phyloP scores from a whole-genome alignment of 2,329 filamentous ascomycete genomes.

The Cordyceps javanica region DNA sequence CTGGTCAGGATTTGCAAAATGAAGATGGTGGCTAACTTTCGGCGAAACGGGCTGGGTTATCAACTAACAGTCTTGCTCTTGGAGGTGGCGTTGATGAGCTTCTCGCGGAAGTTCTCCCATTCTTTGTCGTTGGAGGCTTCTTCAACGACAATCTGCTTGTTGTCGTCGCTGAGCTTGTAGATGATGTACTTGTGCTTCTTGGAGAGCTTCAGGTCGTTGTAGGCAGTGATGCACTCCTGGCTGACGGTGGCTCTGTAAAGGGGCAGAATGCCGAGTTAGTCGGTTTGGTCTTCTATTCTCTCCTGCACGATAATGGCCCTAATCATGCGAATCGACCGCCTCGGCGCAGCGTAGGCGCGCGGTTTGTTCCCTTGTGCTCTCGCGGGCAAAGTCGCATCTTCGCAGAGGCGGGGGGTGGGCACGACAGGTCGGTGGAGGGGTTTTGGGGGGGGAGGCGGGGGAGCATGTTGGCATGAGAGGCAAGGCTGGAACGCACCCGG shows the following conservation, averaged over 20 bases:
- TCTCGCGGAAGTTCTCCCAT: slow-evolving; percentile 69
- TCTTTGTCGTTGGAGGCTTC: slow-evolving; percentile 60
- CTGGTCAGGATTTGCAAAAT: not conserved
- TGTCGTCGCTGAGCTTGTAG: slow-evolving; percentile 80
- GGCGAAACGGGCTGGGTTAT: not conserved
- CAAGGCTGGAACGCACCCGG: slow-evolving; percentile 48
- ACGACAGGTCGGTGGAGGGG: slow-evolving; percentile 7
- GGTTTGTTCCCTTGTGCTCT: not conserved
- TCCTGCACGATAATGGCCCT: not conserved
- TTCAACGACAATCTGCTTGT: slow-evolving; percentile 77
- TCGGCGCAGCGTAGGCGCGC: not conserved
- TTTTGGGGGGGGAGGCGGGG: slow-evolving; percentile 10
- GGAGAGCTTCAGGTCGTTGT: slow-evolving; percentile 77
- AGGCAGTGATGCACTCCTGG: slow-evolving; percentile 63
- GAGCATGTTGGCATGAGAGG: slow-evolving; percentile 14
- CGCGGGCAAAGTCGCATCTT: slow-evolving; percentile 6
- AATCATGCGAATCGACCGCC: not conserved
- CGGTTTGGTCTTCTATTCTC: not conserved
- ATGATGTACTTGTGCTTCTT: slow-evolving; percentile 83
- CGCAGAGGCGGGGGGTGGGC: slow-evolving; percentile 6
- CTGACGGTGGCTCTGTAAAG: slow-evolving; percentile 59
- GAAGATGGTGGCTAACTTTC: not conserved
- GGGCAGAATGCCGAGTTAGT: not conserved
- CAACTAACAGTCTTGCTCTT: slow-evolving; percentile 60
- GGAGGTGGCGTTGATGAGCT: slow-evolving; percentile 66